Evolutionary conservation across 1,284 basidiomycete species (phyloP).

Genomic region (Boletus sp.): DNA sequence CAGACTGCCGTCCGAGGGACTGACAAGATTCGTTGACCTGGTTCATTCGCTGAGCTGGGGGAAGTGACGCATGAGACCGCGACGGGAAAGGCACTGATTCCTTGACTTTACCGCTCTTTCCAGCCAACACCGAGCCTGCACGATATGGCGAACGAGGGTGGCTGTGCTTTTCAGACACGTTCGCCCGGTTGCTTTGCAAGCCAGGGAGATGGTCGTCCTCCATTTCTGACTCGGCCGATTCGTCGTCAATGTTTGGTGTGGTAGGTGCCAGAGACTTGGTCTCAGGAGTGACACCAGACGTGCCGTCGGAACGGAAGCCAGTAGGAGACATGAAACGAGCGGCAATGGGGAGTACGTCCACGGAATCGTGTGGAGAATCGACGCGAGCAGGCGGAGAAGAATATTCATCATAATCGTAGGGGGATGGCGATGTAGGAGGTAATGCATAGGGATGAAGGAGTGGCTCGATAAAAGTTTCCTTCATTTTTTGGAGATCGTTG

Average conservation of each 20-base stretch:
- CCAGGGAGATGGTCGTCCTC: constrained; percentile 51
- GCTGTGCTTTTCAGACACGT: constrained; percentile 50
- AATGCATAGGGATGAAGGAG: constrained; percentile 79
- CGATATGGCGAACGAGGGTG: constrained; percentile 79
- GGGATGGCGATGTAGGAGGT: constrained; percentile 45
- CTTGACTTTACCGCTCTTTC: constrained; percentile 33
- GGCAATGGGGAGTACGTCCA: constrained; percentile 81
- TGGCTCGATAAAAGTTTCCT: constrained; percentile 88
- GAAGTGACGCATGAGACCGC: constrained; percentile 76
- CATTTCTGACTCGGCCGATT: constrained; percentile 67
- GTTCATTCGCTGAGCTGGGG: constrained; percentile 54
- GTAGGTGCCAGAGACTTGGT: constrained; percentile 37
- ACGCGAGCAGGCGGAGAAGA: constrained; percentile 34
- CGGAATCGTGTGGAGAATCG: constrained; percentile 63
- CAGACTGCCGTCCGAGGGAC: constrained; percentile 62
- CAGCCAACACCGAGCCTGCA: constrained; percentile 41
- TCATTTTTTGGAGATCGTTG: constrained; percentile 83
- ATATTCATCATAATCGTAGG: constrained; percentile 65
- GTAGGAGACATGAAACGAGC: constrained; percentile 84
- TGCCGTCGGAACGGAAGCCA: constrained; percentile 50
- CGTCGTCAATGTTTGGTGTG: constrained; percentile 64
- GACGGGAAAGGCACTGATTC: constrained; percentile 67
- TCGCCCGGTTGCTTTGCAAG: constrained; percentile 41
- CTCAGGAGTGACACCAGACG: constrained; percentile 37
- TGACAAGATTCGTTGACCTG: constrained; percentile 58